phyloP scores from a whole-genome alignment of 2,329 filamentous ascomycete species.

The Aureobasidium sp. region DNA sequence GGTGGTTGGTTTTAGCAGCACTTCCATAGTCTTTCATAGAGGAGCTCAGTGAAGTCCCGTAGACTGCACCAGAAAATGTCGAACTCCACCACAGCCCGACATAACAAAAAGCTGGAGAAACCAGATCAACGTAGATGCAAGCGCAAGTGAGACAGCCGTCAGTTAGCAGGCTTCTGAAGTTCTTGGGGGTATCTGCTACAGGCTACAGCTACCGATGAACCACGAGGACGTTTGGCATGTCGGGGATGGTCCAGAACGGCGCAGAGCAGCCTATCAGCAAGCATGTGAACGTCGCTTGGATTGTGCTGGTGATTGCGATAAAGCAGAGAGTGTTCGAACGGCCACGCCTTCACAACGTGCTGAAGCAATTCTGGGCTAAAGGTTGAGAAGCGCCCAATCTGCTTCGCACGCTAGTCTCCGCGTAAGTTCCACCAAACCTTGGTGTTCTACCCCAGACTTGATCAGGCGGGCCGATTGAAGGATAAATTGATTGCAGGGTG shows the following conservation, averaged over 20 bases:
- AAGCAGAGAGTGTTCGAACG: background rate
- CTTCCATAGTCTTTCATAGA: background rate
- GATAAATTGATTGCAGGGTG: background rate
- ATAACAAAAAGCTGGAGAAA: background rate
- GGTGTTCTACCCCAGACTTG: background rate
- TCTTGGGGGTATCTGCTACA: background rate
- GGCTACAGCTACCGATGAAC: background rate
- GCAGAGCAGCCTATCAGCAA: background rate
- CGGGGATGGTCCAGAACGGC: background rate
- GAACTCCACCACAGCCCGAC: background rate
- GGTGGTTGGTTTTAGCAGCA: background rate
- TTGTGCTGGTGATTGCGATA: background rate
- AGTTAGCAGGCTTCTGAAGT: background rate
- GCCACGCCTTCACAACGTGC: background rate
- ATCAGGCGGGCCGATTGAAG: background rate
- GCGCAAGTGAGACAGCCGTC: slow-evolving; percentile 8
- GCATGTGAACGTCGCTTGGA: slow-evolving; percentile 1
- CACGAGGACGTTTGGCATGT: background rate
- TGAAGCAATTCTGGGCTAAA: slow-evolving; percentile 3
- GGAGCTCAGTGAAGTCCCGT: background rate
- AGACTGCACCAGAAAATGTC: background rate
- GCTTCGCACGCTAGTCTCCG: slow-evolving; percentile 1
- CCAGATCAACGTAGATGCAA: background rate
- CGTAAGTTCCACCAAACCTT: background rate
- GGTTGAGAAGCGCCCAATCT: slow-evolving; percentile 1